A percentile compares a stretch with the other conserved stretches of the same genome.
Evolutionary conservation across 2,329 filamentous ascomycete genomes (phyloP).

Genomic region (Nemania abortiva): DNA sequence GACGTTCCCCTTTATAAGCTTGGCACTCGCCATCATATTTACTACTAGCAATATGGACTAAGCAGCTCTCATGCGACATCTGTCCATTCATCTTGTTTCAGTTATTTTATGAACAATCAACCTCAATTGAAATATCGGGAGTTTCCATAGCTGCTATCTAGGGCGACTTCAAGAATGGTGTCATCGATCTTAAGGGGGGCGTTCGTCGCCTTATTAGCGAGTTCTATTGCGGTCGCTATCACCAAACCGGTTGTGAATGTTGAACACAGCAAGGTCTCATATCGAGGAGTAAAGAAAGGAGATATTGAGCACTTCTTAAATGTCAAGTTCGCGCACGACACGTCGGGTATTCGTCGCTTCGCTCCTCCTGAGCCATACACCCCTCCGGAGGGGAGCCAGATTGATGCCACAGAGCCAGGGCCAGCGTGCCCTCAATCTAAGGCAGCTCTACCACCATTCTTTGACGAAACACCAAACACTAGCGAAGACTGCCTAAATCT

Average conservation of each 20-base stretch:
- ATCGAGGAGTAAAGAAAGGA: conserved; percentile 31
- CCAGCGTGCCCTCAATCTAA: conserved; percentile 48
- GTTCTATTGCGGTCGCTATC: background rate
- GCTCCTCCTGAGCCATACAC: conserved; percentile 47
- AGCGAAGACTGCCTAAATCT: conserved; percentile 49
- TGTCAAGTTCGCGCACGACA: conserved; percentile 48
- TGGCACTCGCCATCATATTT: background rate
- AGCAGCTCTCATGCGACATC: background rate
- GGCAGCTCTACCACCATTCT: conserved; percentile 44
- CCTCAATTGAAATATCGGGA: background rate
- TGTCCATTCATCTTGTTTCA: background rate
- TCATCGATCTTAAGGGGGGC: background rate
- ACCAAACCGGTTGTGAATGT: conserved; percentile 29
- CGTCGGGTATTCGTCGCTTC: conserved; percentile 46
- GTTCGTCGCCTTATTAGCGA: background rate
- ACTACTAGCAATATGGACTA: background rate
- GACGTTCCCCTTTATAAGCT: background rate
- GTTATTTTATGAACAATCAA: background rate
- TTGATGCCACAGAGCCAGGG: conserved; percentile 44
- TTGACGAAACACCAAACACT: conserved; percentile 41
- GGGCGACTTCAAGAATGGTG: background rate
- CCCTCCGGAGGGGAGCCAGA: conserved; percentile 39
- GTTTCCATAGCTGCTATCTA: background rate
- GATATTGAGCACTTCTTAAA: conserved; percentile 47
- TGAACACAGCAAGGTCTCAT: conserved; percentile 31